Percentiles rank a stretch among this genome's conserved stretches.
Conservation (phyloP, 352 stramenopile species). For the Phytophthora aleatoria region DNA sequence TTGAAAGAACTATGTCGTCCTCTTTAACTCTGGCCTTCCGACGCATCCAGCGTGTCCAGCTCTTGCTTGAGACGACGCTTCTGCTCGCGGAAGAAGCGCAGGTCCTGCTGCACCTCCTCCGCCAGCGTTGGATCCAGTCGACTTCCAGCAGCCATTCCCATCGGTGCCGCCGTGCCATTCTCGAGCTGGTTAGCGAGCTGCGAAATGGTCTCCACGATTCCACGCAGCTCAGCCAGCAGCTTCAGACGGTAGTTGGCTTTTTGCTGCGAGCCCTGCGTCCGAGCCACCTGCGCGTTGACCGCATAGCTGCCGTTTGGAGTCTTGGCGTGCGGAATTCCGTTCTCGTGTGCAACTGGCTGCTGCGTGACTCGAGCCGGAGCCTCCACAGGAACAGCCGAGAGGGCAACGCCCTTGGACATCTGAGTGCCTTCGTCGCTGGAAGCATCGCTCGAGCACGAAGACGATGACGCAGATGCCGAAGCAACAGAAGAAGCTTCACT, state of each 20-base stretch:
- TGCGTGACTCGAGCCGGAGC: not conserved
- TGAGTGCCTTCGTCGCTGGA: conserved; percentile 24
- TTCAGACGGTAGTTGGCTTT: conserved; percentile 37
- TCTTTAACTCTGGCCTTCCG: conserved; percentile 17
- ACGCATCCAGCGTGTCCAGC: conserved; percentile 22
- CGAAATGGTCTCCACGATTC: conserved; percentile 38
- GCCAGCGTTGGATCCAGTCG: conserved; percentile 28
- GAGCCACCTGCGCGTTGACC: conserved; percentile 9
- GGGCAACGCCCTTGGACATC: conserved; percentile 12
- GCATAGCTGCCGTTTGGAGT: conserved; percentile 18
- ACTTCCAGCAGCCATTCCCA: conserved; percentile 21
- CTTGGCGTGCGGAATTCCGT: conserved; percentile 1
- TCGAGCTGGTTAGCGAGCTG: conserved; percentile 31
- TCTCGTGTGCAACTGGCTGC: not conserved
- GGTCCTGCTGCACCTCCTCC: conserved; percentile 36
- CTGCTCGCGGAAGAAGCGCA: conserved; percentile 38
- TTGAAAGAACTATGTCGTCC: conserved; percentile 5
- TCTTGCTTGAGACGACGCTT: conserved; percentile 33
- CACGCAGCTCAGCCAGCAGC: conserved; percentile 32
- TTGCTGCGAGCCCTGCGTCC: conserved; percentile 12
- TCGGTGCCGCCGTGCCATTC: conserved; percentile 15
- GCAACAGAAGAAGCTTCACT: conserved; percentile 18
- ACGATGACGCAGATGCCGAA: conserved; percentile 19
- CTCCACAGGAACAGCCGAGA: not conserved
- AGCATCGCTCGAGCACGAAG: conserved; percentile 20